Base-by-base conservation (phyloP, 306 rosid genomes). In the Coriaria nepalensis region DNA sequence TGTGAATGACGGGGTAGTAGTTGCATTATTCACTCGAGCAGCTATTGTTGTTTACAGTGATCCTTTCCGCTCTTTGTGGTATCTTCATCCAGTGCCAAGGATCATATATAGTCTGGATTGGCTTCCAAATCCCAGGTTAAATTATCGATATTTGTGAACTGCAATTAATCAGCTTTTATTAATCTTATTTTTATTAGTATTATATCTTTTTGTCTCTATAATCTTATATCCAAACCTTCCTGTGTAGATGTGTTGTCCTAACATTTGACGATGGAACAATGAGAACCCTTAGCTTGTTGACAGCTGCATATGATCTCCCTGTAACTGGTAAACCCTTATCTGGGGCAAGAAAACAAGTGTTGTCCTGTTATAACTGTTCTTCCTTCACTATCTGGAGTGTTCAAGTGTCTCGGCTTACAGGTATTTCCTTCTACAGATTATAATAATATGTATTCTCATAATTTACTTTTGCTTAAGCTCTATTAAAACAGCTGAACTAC, bases 211-310 rank as follows among this genome's bases (percentile, higher is more conserved):
- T 32, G 33, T 48, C 33, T 15, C 6, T 34, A 37, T 47, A 13
- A 37, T 59, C 20, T 49, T 8, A 56, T 37, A 33, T 32, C 46
- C 48, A 13, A 58, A n/a, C 12, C 13, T 47, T 15, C 43, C 29
- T 48, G 39, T 52, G 54, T 73, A 90, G 98, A 63, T 85, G 94
- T 68, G 63, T 85, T 48, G 53, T 90, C 60, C 64, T 90, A 75
- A 69, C 94, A 57, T 85, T 75, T 60, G 95, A 90, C 68, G 98
- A 90, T 60, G 98, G 95, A 63, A 69, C 95, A 53, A 68, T 90
- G 74, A 81, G 73, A 68, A 74, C 70, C 55, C 54, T 85, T 68
- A 77, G 95, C 83, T 59, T 90, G 78, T 41, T 38, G 12, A 77
- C 77, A 77, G 80, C 82, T 65, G 94, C 94, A 40, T 69, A 52